Percentiles rank a stretch among this genome's conserved stretches.
phyloP scores from a whole-genome alignment of 2,329 filamentous ascomycete species.

The Hypoxylon sp. region DNA sequence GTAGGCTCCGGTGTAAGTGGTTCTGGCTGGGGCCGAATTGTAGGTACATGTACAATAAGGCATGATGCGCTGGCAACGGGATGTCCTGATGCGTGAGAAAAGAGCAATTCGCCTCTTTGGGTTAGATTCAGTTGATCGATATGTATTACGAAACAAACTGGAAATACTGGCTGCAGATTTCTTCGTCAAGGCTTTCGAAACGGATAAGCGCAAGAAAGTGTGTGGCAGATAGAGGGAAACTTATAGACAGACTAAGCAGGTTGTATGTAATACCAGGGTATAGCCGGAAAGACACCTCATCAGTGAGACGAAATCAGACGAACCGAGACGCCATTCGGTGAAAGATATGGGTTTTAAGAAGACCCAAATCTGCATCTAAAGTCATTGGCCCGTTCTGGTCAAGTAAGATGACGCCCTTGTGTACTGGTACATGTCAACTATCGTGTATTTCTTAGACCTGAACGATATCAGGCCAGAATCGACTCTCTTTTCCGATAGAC shows the following conservation, averaged over 20 bases:
- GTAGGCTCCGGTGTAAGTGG: conserved; percentile 34
- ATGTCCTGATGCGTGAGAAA: conserved; percentile 42
- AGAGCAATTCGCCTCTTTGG: conserved; percentile 39
- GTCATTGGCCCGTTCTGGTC: conserved; percentile 13
- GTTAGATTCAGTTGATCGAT: conserved; percentile 44
- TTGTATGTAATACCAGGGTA: conserved; percentile 18
- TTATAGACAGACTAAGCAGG: conserved; percentile 2
- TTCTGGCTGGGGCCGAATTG: conserved; percentile 29
- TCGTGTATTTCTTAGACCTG: conserved; percentile 1
- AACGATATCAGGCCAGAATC: conserved; percentile 17
- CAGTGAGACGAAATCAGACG: conserved; percentile 26
- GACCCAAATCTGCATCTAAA: conserved; percentile 19
- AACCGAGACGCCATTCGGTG: conserved; percentile 35
- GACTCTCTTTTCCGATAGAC: conserved; percentile 7
- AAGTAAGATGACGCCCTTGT: conserved; percentile 16
- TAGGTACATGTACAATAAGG: conserved; percentile 43
- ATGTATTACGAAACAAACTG: conserved; percentile 39
- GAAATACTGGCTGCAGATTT: conserved; percentile 28
- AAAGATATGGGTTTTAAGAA: conserved; percentile 28
- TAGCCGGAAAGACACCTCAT: conserved; percentile 20
- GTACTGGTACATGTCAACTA: conserved; percentile 6
- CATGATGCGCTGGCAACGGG: conserved; percentile 44
- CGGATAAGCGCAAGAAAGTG: conserved; percentile 28
- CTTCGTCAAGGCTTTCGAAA: conserved; percentile 27
- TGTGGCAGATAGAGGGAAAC: conserved; percentile 11